Conservation (phyloP, 345 rosid species). For the Atalantia buxifolia region DNA sequence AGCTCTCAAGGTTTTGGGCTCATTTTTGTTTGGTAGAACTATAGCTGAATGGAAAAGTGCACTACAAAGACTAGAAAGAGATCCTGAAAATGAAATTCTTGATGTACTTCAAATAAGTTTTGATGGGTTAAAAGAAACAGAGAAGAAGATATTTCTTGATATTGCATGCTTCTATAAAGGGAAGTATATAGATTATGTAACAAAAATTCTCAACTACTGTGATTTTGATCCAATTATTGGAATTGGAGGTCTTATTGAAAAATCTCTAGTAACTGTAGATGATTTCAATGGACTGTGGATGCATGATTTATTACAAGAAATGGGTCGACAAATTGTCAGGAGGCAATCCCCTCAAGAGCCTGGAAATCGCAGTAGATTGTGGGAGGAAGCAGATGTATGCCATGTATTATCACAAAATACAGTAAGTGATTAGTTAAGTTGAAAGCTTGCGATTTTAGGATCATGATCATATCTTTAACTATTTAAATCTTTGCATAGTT, state of each 20-base stretch:
- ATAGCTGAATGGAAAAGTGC: too few relatives aligned
- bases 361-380: not conserved
- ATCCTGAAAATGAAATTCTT: too few relatives aligned
- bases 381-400: not conserved
- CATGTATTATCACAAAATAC: not conserved
- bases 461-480: not conserved
- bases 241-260: not conserved
- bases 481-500: not conserved
- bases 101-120: too few relatives aligned
- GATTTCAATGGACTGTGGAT: not conserved
- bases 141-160: too few relatives aligned
- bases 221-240: too few relatives aligned
- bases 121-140: too few relatives aligned
- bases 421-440: not conserved
- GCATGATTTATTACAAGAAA: slow-evolving; percentile 9
- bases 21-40: too few relatives aligned
- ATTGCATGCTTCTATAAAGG: too few relatives aligned
- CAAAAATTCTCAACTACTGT: too few relatives aligned
- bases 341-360: not conserved
- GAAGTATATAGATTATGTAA: too few relatives aligned
- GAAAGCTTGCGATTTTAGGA: not conserved
- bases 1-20: too few relatives aligned
- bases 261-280: not conserved
- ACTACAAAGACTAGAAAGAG: too few relatives aligned
- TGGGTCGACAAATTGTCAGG: not conserved